Conservation (phyloP, 148 eudicot genomes). For the Heliosperma pusillum region DNA sequence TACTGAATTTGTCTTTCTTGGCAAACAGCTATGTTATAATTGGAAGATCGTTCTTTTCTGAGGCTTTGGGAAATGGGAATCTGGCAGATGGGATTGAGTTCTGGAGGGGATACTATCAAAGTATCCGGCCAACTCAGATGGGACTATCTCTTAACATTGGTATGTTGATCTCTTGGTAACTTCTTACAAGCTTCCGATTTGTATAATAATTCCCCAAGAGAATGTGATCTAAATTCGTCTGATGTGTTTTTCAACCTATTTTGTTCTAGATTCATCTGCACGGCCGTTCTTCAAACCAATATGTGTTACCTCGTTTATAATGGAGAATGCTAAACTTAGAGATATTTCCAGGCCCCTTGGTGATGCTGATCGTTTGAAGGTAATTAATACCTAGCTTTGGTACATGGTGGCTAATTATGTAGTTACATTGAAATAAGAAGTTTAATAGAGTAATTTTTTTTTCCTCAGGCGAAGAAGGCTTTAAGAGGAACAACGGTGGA, state of each 20-base stretch:
- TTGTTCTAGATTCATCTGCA: constrained; percentile 64
- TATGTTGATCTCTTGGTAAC: constrained; percentile 11
- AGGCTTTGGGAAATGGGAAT: constrained; percentile 26
- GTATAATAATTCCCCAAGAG: background rate
- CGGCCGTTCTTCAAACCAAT: constrained; percentile 59
- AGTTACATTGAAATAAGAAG: background rate
- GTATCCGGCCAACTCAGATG: constrained; percentile 86
- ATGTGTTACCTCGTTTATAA: constrained; percentile 42
- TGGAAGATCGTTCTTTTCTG: constrained; percentile 67
- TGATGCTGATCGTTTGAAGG: constrained; percentile 61
- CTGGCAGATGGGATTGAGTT: constrained; percentile 60
- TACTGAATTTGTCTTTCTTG: background rate
- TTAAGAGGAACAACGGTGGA: constrained; percentile 54
- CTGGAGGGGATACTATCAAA: constrained; percentile 86
- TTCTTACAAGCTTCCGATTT: background rate
- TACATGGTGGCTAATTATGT: background rate
- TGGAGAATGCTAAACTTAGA: constrained; percentile 28
- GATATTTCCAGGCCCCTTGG: constrained; percentile 39
- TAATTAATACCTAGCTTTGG: constrained; percentile 20
- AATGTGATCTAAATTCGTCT: background rate
- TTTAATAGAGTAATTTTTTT: background rate
- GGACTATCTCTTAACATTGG: constrained; percentile 80
- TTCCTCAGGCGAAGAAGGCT: constrained; percentile 52
- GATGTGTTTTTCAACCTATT: constrained; percentile 5
- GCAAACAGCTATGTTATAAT: constrained; percentile 47